Evolutionary conservation across 345 rosid genomes (phyloP).

Genomic region (Pelargonium nanum): DNA sequence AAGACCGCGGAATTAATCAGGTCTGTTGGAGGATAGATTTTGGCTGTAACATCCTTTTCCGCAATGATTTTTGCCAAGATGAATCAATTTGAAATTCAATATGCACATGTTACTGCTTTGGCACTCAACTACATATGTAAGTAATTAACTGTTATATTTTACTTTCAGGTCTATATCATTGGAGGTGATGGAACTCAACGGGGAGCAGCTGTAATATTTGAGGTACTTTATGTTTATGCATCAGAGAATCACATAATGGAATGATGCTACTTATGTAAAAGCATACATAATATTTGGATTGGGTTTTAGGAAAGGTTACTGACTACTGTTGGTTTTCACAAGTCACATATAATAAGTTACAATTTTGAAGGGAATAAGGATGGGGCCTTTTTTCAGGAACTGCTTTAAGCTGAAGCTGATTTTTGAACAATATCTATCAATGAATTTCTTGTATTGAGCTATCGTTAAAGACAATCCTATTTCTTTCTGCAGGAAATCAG

Average conservation of each 20-base stretch:
- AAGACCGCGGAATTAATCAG: conserved; percentile 86
- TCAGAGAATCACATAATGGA: neutral
- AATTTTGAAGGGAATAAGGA: too few species aligned
- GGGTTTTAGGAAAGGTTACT: too few species aligned
- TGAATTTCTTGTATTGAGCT: neutral
- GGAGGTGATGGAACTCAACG: conserved; percentile 90
- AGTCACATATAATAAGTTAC: too few species aligned
- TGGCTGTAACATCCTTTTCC: neutral
- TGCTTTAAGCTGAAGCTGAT: conserved; percentile 6
- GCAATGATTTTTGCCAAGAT: neutral
- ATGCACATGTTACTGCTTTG: neutral
- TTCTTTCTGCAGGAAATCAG: conserved; percentile 40
- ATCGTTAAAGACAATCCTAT: conserved; percentile 3
- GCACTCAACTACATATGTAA: conserved; percentile 1
- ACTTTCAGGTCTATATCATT: conserved; percentile 54
- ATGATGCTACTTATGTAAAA: neutral
- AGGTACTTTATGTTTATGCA: conserved; percentile 31
- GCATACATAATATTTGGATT: neutral
- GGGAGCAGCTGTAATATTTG: conserved; percentile 69
- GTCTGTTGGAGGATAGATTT: conserved; percentile 12
- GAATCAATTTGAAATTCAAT: neutral
- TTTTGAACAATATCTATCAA: conserved; percentile 3
- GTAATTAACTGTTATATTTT: conserved; percentile 9
- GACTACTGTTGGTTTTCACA: too few species aligned
- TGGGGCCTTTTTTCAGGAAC: too few species aligned